Evolutionary conservation across 2,329 filamentous ascomycete genomes (phyloP).

Genomic region (Aspergillus amoenus): DNA sequence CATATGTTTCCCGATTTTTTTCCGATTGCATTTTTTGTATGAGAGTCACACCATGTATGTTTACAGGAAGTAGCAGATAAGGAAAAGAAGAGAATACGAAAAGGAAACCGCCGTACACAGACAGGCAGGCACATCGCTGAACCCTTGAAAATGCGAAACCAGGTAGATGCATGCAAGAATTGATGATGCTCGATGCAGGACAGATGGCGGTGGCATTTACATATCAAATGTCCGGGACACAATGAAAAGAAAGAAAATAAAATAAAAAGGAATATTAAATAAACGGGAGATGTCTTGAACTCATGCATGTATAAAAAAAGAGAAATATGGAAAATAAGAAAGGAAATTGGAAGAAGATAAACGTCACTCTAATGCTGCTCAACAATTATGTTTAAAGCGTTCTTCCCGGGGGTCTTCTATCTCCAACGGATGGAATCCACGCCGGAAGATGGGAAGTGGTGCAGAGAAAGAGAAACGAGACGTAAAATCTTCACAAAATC

Average conservation of each 20-base stretch:
- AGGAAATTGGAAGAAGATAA: slow-evolving; percentile 14
- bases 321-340: slow-evolving; percentile 7
- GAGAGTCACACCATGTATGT: background rate
- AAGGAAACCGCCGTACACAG: slow-evolving; percentile 10
- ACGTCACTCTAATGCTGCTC: slow-evolving; percentile 30
- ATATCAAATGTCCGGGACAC: slow-evolving; percentile 52
- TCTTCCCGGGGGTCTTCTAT: slow-evolving; percentile 12
- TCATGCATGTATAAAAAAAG: slow-evolving; percentile 20
- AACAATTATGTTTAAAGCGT: slow-evolving; percentile 22
- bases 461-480: slow-evolving; percentile 11
- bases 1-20: background rate
- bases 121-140: slow-evolving; percentile 16
- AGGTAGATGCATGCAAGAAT: slow-evolving; percentile 10
- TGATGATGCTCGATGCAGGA: slow-evolving; percentile 17
- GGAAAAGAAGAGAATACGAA: background rate
- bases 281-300: slow-evolving; percentile 9
- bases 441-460: slow-evolving; percentile 6
- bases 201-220: slow-evolving; percentile 73
- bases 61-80: slow-evolving; percentile 6
- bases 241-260: slow-evolving; percentile 12
- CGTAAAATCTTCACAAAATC: slow-evolving; percentile 15
- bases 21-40: slow-evolving; percentile 3
- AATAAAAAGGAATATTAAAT: slow-evolving; percentile 1
- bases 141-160: slow-evolving; percentile 23
- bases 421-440: background rate